Evolutionary conservation across 768 basidiomycete genomes (phyloP).

Genomic region (Trametes elegans): DNA sequence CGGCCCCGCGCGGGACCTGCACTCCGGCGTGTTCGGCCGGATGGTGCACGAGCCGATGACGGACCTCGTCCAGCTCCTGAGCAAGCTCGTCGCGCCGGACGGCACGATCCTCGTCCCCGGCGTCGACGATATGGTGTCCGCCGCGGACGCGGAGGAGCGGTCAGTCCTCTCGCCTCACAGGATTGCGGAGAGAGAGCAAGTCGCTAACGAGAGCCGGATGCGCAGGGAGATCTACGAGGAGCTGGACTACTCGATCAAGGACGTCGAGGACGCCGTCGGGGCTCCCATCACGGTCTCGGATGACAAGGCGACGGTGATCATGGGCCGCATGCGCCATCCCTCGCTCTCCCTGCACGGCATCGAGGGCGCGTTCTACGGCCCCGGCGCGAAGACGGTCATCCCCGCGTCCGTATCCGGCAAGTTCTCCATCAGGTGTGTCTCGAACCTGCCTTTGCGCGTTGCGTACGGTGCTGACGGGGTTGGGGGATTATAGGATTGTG

Average conservation of each 20-base stretch:
- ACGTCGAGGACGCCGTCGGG: constrained; percentile 78
- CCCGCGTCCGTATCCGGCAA: constrained; percentile 87
- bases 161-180: constrained; percentile 28
- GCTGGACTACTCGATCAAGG: constrained; percentile 69
- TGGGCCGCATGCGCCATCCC: constrained; percentile 92
- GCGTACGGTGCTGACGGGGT: not conserved
- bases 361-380: constrained; percentile 87
- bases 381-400: constrained; percentile 90
- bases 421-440: constrained; percentile 83
- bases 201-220: not conserved
- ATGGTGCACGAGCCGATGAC: constrained; percentile 93
- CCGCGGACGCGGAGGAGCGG: constrained; percentile 72
- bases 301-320: constrained; percentile 77
- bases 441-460: not conserved
- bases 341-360: constrained; percentile 93
- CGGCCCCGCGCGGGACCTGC: constrained; percentile 85
- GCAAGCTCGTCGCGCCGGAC: constrained; percentile 73
- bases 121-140: constrained; percentile 79
- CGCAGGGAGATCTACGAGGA: constrained; percentile 64
- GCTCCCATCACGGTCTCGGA: constrained; percentile 68
- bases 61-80: constrained; percentile 80
- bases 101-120: constrained; percentile 91
- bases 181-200: not conserved
- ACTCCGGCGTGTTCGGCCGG: constrained; percentile 85
- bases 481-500: constrained; percentile 50